phyloP scores from a whole-genome alignment of 768 basidiomycete species.

The Russula compacta region DNA sequence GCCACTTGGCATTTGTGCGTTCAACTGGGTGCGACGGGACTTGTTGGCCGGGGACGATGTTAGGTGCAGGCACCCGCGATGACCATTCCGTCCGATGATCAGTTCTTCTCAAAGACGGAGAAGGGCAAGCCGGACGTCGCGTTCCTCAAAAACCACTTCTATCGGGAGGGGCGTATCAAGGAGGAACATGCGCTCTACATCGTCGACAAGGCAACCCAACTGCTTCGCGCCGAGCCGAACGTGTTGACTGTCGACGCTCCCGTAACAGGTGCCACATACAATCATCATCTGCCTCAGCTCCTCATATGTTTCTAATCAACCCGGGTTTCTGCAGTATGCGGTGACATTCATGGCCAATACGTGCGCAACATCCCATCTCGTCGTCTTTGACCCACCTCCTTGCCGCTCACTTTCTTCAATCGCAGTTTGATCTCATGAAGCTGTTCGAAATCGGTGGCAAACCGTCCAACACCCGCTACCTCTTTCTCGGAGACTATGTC shows the following conservation, averaged over 20 bases:
- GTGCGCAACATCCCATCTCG: slow-evolving; percentile 38
- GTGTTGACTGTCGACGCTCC: slow-evolving; percentile 92
- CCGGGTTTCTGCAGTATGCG: slow-evolving; percentile 41
- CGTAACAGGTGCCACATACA: slow-evolving; percentile 64
- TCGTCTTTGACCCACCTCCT: background rate
- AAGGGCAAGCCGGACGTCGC: slow-evolving; percentile 88
- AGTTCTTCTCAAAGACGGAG: slow-evolving; percentile 85
- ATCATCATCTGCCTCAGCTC: background rate
- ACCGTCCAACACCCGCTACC: slow-evolving; percentile 62
- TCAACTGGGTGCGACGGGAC: background rate
- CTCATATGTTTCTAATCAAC: background rate
- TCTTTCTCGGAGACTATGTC: slow-evolving; percentile 70
- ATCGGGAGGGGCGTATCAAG: slow-evolving; percentile 86
- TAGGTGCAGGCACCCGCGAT: slow-evolving; percentile 98
- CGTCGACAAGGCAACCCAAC: slow-evolving; percentile 69
- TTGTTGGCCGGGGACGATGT: background rate
- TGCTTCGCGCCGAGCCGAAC: slow-evolving; percentile 80
- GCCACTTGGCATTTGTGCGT: background rate
- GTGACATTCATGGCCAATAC: slow-evolving; percentile 99
- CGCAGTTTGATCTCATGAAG: slow-evolving; percentile 69
- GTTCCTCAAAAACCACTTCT: slow-evolving; percentile 98
- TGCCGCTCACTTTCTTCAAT: slow-evolving; percentile 1
- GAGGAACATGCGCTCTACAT: slow-evolving; percentile 97
- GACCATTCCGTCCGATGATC: slow-evolving; percentile 80
- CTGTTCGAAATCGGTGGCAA: slow-evolving; percentile 73